A percentile compares a stretch with the other conserved stretches of the same genome.
Conservation (phyloP, 345 rosid species). For the Bruguiera parviflora region DNA sequence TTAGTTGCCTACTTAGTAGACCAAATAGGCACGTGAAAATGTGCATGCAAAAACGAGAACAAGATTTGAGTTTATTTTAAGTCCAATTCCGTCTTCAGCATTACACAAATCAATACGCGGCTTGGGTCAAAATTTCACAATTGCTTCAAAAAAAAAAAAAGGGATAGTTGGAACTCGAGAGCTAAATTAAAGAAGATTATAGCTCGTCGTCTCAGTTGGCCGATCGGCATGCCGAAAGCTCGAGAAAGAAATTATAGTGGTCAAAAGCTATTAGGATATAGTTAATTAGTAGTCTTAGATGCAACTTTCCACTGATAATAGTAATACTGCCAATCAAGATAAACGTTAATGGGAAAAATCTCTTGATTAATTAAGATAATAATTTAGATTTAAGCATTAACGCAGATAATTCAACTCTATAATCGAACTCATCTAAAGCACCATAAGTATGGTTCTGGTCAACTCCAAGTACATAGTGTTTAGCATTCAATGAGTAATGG, state of each 20-base stretch:
- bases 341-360: too few relatives aligned
- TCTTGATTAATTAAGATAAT: too few relatives aligned
- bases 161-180: background rate
- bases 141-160: background rate
- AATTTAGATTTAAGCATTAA: too few relatives aligned
- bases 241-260: background rate
- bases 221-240: background rate
- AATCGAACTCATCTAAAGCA: background rate
- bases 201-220: background rate
- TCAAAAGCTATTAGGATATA: background rate
- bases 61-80: background rate
- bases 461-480: background rate
- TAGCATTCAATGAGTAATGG: background rate
- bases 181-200: background rate
- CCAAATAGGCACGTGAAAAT: background rate
- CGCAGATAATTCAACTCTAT: background rate
- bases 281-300: too few relatives aligned
- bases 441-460: background rate
- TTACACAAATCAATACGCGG: background rate
- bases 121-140: too few relatives aligned
- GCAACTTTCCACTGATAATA: too few relatives aligned
- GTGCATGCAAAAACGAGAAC: background rate
- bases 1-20: background rate
- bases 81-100: background rate
- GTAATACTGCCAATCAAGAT: too few relatives aligned